Base-by-base conservation (phyloP, 148 eudicot genomes). In the Simmondsia chinensis region DNA sequence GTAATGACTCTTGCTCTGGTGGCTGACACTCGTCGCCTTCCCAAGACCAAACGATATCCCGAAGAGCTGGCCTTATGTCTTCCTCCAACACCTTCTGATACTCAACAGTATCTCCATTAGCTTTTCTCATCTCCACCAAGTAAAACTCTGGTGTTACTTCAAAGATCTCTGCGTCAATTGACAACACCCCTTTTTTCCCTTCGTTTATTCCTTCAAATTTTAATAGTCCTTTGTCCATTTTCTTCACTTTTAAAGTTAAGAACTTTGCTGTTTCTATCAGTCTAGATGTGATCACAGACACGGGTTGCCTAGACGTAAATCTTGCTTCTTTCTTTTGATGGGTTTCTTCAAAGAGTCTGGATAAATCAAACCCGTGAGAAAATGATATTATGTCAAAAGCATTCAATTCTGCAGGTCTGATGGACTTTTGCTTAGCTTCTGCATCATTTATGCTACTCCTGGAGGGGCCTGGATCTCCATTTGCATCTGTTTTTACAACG, bases 141-240 rank as follows among this genome's bases (percentile, higher is more conserved):
- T 39, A 54, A 13, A 54, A 46, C 6, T 19, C 28, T 19, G 41
- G 30, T 15, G 56, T 55, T 4, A 63, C 25, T 36, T 63, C 61
- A 55, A 63, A 63, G 27, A 55, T 63, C 56, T 63, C 68, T 32
- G 60, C 68, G 20, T 63, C 68, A 33, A 63, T 34, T 0, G 68
- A 47, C 37, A 63, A 28, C 6, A 11, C 7, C 8, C 68, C 68
- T 26, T 53, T 55, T 42, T 38, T 55, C 10, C 68, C 61, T 36
- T 49, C 68, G 37, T 54, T 48, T 1, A n/a, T 13, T 16, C 42
- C 61, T 40, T 63, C 56, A 15, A 63, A 46, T 43, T 48, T 55
- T 18, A 63, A 36, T 13, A 37, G 20, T 19, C 66, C 61, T 23
- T 39, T 34, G 13, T 63, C 61, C 21, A 30, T 24, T 54, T 38